Percentiles rank a stretch among this genome's conserved stretches.
phyloP scores from a whole-genome alignment of 768 basidiomycete genomes.

The Leccinum rimulosum region DNA sequence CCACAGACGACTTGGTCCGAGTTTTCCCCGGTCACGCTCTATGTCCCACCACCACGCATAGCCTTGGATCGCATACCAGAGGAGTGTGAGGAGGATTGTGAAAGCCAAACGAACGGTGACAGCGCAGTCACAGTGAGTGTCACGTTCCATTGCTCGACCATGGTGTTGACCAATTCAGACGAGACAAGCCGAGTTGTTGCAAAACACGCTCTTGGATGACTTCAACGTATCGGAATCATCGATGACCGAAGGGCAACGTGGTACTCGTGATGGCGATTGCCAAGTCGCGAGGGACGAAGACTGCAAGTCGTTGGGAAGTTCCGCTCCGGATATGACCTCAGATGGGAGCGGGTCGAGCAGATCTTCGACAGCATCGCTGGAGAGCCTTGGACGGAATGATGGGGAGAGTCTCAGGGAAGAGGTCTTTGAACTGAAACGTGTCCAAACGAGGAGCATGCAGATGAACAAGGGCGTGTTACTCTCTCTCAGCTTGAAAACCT shows the following conservation, averaged over 20 bases:
- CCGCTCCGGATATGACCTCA: slow-evolving; percentile 25
- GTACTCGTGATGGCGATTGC: background rate
- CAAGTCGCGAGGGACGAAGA: slow-evolving; percentile 13
- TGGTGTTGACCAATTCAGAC: background rate
- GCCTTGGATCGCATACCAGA: slow-evolving; percentile 29
- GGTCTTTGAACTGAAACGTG: slow-evolving; percentile 45
- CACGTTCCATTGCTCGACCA: slow-evolving; percentile 10
- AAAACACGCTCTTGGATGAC: background rate
- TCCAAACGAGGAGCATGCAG: slow-evolving; percentile 49
- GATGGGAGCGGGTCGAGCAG: slow-evolving; percentile 24
- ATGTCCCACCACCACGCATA: slow-evolving; percentile 19
- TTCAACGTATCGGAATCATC: background rate
- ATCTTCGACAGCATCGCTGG: slow-evolving; percentile 24
- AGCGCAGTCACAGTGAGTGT: slow-evolving; percentile 10
- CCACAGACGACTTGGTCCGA: slow-evolving; percentile 32
- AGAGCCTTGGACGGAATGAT: slow-evolving; percentile 20
- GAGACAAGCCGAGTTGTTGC: background rate
- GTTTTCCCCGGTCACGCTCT: slow-evolving; percentile 22
- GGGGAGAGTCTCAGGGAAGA: slow-evolving; percentile 26
- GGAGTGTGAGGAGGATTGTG: slow-evolving; percentile 24
- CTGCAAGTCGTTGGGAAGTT: slow-evolving; percentile 18
- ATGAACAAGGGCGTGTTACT: slow-evolving; percentile 47
- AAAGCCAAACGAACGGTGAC: slow-evolving; percentile 22
- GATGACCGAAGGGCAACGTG: background rate
- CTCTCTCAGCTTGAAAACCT: slow-evolving; percentile 24